Evolutionary conservation across 257 asterid genomes (phyloP), one percentile per base, ranked within the genome.

Genomic region (Fraxinus excelsior): DNA sequence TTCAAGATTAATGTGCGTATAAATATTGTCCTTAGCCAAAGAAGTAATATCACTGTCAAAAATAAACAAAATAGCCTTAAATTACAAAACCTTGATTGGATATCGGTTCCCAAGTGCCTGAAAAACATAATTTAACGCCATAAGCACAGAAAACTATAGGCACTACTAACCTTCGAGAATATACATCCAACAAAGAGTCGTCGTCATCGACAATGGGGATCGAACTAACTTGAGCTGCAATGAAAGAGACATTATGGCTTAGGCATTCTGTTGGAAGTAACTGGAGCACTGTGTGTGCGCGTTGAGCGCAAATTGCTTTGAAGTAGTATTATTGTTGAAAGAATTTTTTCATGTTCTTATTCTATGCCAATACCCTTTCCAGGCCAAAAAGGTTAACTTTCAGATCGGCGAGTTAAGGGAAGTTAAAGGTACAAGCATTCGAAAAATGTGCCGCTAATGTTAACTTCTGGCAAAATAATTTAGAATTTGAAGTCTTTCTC

Each of bases 211-310:
- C 97, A 79, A 95, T 86, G 40, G 98, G 99, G 75, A 95, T 83
- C 19, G 99, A 88, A 82, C 99, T 91, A 86, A 92, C 98, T 88
- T 91, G 96, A 35, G 89, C 99, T 95, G 96, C 84, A 80, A 82
- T 80, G 37, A 71, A 71, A 38, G 44, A 71, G 60, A 58, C 7
- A 53, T 62, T 19, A 77, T 28, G 13, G 44, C 34, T 26, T 21
- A 70, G 53, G 13, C 14, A 46, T 42, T 71, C 74, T 25, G 66
- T 26, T 51, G 23, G 23, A 51, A 18, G 62, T 4, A 51, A 51
- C 62, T 14, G 19, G 23, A 19, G 10, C 25, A 51, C 23, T 9
- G 62, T 5, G 6, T 51, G 7, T 19, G 62, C 7, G 19, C 0
- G 62, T 51, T 9, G 44, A 38, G 11, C 12, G 5, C 51, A 44